Percentiles rank a stretch among this genome's conserved stretches.
Conservation (phyloP, 345 rosid species). For the Chamaenerion angustifolium region DNA sequence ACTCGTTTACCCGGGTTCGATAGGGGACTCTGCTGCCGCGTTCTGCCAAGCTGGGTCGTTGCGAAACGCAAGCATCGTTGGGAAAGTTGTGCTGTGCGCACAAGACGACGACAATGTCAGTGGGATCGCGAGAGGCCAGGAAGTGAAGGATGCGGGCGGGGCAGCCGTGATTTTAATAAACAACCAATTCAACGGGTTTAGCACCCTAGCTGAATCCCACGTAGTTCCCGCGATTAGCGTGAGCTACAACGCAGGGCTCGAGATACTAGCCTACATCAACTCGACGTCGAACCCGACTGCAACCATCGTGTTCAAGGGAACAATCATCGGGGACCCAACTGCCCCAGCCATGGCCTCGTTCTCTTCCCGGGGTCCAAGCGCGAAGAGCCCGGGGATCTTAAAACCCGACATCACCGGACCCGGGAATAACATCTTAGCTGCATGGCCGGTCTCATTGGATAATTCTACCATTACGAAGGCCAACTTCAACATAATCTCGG, state of each 20-base stretch:
- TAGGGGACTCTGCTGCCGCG: conserved; percentile 11
- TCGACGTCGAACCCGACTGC: conserved; percentile 23
- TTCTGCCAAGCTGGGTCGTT: conserved; percentile 20
- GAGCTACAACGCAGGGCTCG: conserved; percentile 16
- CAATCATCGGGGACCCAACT: conserved; percentile 18
- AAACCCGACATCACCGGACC: conserved; percentile 40
- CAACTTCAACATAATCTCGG: conserved; percentile 30
- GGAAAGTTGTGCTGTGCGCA: conserved; percentile 33
- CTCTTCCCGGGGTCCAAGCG: conserved; percentile 34
- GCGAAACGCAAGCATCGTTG: conserved; percentile 12
- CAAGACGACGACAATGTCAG: conserved; percentile 20
- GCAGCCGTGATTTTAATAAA: conserved; percentile 33
- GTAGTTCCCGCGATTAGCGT: conserved; percentile 32
- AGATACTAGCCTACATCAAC: conserved; percentile 20
- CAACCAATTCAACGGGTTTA: conserved; percentile 14
- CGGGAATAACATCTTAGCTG: conserved; percentile 35
- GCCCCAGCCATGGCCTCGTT: conserved; percentile 32
- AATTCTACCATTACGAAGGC: conserved; percentile 20
- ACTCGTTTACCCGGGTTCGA: conserved; percentile 29
- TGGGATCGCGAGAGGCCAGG: conserved; percentile 25
- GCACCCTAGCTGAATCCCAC: conserved; percentile 26
- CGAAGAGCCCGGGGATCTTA: conserved; percentile 18
- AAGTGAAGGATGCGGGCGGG: conserved; percentile 35
- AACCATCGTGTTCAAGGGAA: conserved; percentile 23
- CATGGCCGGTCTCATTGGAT: conserved; percentile 25